Evolutionary conservation across 495 filamentous ascomycete genomes (phyloP), one percentile per base, ranked within the genome.

Genomic region (Glutinoglossum americanum): DNA sequence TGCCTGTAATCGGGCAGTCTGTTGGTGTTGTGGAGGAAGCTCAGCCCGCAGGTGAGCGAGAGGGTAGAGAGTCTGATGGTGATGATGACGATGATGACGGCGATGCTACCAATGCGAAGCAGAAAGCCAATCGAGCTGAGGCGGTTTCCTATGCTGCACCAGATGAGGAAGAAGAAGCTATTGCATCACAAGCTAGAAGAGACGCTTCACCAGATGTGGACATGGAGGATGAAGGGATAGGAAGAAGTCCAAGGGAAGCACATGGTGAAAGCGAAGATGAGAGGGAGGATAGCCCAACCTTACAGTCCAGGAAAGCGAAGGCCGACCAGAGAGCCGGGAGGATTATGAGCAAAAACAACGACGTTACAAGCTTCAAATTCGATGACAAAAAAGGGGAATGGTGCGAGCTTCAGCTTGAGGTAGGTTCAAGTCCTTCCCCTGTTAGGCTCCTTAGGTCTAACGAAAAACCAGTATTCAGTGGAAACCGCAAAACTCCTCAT

Each of bases 401-500:
- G 72, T 89, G 85, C 68, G 75, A 83, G 49, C 78, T 97, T 64
- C 81, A 80, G 41, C 74, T 97, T 61, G 84, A 96, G 59, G 59
- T 60, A 57, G 11, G 54, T 3, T 17, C 5, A 21, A 51, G 11
- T 51, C n/a, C 41, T 23, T 53, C 23, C 19, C 17, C 26, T n/a
- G 57, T n/a, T 26, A 26, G 25, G 21, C 26, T 55, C 10, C 15
- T 11, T 19, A 33, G n/a, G 4, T 23, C 44, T 49, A 45, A 28
- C 21, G 15, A 37, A 28, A 3, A 23, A 11, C n/a, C 27, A 60
- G 68, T 97, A 92, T 68, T 78, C 83, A 58, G 77, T 81, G 55
- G 69, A 76, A 33, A 85, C 83, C 26, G 82, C 93, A 61, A 99
- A 99, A 73, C 72, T 99, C 57, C 81, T 99, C 51, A 87, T 97